phyloP scores from a whole-genome alignment of 1,284 basidiomycete genomes.

The Malassezia caprae region DNA sequence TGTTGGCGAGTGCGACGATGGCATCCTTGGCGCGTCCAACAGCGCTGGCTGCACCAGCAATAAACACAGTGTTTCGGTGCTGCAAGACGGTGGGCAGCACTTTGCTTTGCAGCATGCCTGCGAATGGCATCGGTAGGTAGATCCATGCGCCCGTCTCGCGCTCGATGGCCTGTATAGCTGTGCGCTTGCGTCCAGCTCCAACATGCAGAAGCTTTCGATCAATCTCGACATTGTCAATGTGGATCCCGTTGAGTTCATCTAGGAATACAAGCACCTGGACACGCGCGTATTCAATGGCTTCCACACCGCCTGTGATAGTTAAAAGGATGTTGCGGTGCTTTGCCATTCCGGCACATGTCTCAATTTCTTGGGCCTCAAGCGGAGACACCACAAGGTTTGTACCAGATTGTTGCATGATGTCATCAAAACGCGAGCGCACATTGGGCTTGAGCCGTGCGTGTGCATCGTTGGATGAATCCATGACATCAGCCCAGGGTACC shows the following conservation, averaged over 20 bases:
- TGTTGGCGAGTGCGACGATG: constrained; percentile 73
- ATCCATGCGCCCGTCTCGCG: constrained; percentile 96
- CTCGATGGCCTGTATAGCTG: constrained; percentile 78
- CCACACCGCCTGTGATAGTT: constrained; percentile 71
- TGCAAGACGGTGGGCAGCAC: constrained; percentile 51
- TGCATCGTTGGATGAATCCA: constrained; percentile 48
- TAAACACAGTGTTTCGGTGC: constrained; percentile 74
- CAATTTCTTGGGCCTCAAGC: constrained; percentile 28
- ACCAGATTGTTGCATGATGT: constrained; percentile 75
- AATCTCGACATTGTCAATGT: constrained; percentile 81
- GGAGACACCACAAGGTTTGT: constrained; percentile 72
- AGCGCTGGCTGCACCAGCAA: constrained; percentile 66
- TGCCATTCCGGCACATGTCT: constrained; percentile 61
- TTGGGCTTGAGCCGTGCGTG: constrained; percentile 63
- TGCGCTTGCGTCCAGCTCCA: constrained; percentile 79
- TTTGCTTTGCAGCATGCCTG: constrained; percentile 59
- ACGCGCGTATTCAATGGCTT: constrained; percentile 81
- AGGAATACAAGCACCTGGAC: constrained; percentile 83
- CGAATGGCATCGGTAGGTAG: constrained; percentile 80
- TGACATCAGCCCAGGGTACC: constrained; percentile 79
- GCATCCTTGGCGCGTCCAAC: constrained; percentile 90
- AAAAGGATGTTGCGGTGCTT: constrained; percentile 86
- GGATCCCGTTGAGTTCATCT: constrained; percentile 62
- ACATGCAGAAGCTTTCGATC: constrained; percentile 90
- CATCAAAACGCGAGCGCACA: constrained; percentile 75